Conservation (phyloP, 257 asterid species). For the Solanum arcanum region DNA sequence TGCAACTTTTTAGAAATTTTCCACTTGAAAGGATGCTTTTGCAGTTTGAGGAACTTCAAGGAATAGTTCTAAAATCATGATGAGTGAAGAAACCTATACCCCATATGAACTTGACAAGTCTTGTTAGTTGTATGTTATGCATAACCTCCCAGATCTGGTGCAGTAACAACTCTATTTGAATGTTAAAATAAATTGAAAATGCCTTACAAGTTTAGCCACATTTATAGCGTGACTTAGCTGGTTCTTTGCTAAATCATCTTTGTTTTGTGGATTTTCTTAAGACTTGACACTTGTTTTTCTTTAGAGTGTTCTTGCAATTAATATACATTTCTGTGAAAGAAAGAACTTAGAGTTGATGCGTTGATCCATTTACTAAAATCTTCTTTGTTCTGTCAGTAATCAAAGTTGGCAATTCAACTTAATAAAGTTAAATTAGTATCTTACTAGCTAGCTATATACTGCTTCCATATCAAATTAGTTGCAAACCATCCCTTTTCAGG, state of each 20-base stretch:
- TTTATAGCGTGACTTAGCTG: neutral
- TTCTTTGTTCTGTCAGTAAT: neutral
- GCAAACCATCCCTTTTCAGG: neutral
- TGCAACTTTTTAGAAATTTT: neutral
- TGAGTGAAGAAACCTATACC: neutral
- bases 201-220: neutral
- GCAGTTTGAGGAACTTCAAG: neutral
- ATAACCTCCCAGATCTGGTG: neutral
- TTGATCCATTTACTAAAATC: neutral
- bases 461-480: neutral
- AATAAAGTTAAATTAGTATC: neutral
- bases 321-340: neutral
- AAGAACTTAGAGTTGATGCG: neutral
- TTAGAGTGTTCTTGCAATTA: neutral
- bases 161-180: neutral
- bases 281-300: neutral
- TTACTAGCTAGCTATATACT: neutral
- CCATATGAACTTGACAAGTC: neutral
- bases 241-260: neutral
- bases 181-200: neutral
- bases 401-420: neutral
- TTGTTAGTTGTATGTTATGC: neutral
- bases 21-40: neutral
- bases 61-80: neutral
- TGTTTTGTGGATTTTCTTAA: neutral